Conservation (phyloP, 2,329 filamentous ascomycete species). For the Microdochium bolleyi region DNA sequence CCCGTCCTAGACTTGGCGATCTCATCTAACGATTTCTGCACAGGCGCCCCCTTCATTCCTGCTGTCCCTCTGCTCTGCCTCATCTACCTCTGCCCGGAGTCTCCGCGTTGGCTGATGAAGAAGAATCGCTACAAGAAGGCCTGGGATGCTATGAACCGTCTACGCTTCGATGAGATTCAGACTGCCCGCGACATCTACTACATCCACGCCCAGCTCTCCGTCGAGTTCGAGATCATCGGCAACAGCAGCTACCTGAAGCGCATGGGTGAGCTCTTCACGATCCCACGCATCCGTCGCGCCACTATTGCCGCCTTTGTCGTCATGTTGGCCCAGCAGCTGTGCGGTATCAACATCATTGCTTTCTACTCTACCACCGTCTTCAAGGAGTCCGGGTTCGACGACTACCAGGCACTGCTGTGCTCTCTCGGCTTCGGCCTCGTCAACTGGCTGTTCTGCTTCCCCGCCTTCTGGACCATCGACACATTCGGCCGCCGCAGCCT, state of each 20-base stretch:
- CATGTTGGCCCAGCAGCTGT: conserved; percentile 74
- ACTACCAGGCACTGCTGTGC: conserved; percentile 49
- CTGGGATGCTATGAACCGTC: conserved; percentile 42
- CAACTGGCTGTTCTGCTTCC: conserved; percentile 60
- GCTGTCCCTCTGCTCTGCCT: conserved; percentile 48
- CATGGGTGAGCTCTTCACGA: conserved; percentile 58
- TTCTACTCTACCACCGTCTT: conserved; percentile 66
- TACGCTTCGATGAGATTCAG: conserved; percentile 48
- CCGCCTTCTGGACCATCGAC: conserved; percentile 58
- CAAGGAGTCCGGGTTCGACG: conserved; percentile 43
- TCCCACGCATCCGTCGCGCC: conserved; percentile 62
- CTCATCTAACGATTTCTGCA: conserved; percentile 22
- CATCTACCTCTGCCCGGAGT: conserved; percentile 61
- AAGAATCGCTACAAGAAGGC: conserved; percentile 55
- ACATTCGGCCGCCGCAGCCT: conserved; percentile 56
- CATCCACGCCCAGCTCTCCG: conserved; percentile 55
- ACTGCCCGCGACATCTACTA: conserved; percentile 56
- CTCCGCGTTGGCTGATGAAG: conserved; percentile 59
- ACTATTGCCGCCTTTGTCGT: conserved; percentile 70
- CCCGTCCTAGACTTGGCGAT: not conserved
- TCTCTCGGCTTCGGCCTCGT: conserved; percentile 59
- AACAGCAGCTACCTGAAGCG: conserved; percentile 51
- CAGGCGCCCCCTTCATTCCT: conserved; percentile 54
- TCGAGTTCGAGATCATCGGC: conserved; percentile 44
- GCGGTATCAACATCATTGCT: conserved; percentile 64